phyloP scores from a whole-genome alignment of 805 yeast genomes.

The Saccharomycopsis sp. region DNA sequence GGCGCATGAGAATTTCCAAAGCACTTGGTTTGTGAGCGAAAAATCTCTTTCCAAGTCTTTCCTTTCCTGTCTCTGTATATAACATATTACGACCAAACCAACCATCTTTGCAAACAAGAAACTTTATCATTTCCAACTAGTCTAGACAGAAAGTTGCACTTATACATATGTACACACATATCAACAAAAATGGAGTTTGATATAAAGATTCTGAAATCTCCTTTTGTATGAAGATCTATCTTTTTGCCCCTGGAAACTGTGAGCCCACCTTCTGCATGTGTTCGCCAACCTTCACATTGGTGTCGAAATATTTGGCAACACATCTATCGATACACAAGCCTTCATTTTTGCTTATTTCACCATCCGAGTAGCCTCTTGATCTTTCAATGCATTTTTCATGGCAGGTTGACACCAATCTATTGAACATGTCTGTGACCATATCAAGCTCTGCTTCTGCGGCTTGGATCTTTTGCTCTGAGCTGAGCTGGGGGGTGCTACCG shows the following conservation, averaged over 20 bases:
- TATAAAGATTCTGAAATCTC: too few species aligned
- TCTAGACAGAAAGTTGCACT: too few species aligned
- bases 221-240: too few species aligned
- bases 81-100: too few species aligned
- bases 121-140: too few species aligned
- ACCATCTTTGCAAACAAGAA: too few species aligned
- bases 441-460: slow-evolving; percentile 97
- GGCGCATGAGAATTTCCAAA: slow-evolving; percentile 53
- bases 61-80: too few species aligned
- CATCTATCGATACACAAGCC: slow-evolving; percentile 89
- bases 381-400: slow-evolving; percentile 71
- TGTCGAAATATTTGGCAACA: slow-evolving; percentile 89
- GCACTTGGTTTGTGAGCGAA: slow-evolving; percentile 63
- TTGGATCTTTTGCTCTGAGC: slow-evolving; percentile 65
- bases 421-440: slow-evolving; percentile 97
- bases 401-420: slow-evolving; percentile 81
- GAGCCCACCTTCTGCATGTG: slow-evolving; percentile 45
- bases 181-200: too few species aligned
- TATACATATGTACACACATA: too few species aligned
- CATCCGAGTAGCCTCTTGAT: slow-evolving; percentile 49
- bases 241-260: slow-evolving; percentile 13
- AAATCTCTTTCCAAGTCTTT: too few species aligned
- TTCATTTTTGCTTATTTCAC: slow-evolving; percentile 71
- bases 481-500: slow-evolving; percentile 67
- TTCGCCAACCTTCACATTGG: slow-evolving; percentile 91